phyloP scores from a whole-genome alignment of 306 rosid genomes.

The Prosopis cineraria region DNA sequence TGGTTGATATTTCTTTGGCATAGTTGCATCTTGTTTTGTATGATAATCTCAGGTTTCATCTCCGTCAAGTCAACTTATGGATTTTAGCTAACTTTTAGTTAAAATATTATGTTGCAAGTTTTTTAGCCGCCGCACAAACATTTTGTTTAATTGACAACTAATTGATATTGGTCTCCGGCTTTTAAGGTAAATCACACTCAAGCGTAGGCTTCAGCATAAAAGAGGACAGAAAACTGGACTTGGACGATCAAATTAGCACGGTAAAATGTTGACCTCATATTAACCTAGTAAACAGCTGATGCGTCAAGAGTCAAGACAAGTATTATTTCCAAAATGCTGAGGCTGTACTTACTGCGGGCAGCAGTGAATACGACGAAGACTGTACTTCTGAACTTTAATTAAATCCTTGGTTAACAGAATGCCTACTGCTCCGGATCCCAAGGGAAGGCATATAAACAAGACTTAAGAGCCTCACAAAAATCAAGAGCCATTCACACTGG shows the following conservation, averaged over 20 bases:
- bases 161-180: background rate
- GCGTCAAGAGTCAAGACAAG: background rate
- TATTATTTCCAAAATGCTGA: background rate
- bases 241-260: background rate
- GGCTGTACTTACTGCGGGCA: background rate
- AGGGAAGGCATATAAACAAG: background rate
- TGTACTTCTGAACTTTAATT: background rate
- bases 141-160: background rate
- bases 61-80: background rate
- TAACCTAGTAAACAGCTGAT: background rate
- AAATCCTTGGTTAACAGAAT: slow-evolving; percentile 22
- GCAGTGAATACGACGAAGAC: background rate
- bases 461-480: slow-evolving; percentile 30
- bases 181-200: background rate
- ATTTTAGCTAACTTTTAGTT: background rate
- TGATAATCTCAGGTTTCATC: background rate
- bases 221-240: background rate
- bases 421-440: slow-evolving; percentile 17
- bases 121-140: background rate
- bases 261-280: background rate
- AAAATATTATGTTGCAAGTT: background rate
- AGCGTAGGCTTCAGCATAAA: background rate
- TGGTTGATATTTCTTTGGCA: background rate
- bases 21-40: background rate
- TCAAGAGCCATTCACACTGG: slow-evolving; percentile 8